phyloP scores from a whole-genome alignment of 2,329 filamentous ascomycete species.

The Zymoseptoria tritici region DNA sequence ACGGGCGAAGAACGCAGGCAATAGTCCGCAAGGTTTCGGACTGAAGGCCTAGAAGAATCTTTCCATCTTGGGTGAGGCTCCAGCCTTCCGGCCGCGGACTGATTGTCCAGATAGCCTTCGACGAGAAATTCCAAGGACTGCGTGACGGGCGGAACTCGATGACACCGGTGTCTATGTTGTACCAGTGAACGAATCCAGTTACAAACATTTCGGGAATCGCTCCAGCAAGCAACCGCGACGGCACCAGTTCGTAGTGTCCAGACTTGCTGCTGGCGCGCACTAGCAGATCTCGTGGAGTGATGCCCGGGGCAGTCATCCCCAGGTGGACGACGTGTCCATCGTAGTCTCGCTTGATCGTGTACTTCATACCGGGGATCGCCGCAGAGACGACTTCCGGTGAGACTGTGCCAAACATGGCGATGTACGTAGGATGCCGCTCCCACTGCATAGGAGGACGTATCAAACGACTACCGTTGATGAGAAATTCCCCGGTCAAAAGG shows the following conservation, averaged over 20 bases:
- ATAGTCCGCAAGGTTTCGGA: neutral
- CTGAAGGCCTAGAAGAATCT: neutral
- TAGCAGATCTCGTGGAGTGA: slow-evolving; percentile 26
- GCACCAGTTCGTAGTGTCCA: slow-evolving; percentile 33
- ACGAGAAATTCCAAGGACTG: neutral
- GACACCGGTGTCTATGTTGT: slow-evolving; percentile 37
- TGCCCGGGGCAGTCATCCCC: slow-evolving; percentile 21
- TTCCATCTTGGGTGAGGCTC: neutral
- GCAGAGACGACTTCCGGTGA: slow-evolving; percentile 49
- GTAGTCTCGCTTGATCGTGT: slow-evolving; percentile 33
- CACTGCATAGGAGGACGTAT: slow-evolving; percentile 49
- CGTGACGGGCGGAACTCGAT: neutral
- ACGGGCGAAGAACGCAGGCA: neutral
- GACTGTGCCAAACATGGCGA: slow-evolving; percentile 48
- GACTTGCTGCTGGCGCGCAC: slow-evolving; percentile 35
- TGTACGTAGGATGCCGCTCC: slow-evolving; percentile 37
- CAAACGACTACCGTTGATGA: slow-evolving; percentile 43
- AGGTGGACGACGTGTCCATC: slow-evolving; percentile 27
- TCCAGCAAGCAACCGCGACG: slow-evolving; percentile 21
- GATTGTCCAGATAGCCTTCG: neutral
- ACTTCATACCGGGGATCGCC: slow-evolving; percentile 45
- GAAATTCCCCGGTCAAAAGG: slow-evolving; percentile 41
- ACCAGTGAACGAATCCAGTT: slow-evolving; percentile 51
- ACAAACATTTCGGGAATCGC: slow-evolving; percentile 49
- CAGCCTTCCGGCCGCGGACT: neutral